phyloP scores from a whole-genome alignment of 176 grass and related monocot species.

The Themeda triandra region DNA sequence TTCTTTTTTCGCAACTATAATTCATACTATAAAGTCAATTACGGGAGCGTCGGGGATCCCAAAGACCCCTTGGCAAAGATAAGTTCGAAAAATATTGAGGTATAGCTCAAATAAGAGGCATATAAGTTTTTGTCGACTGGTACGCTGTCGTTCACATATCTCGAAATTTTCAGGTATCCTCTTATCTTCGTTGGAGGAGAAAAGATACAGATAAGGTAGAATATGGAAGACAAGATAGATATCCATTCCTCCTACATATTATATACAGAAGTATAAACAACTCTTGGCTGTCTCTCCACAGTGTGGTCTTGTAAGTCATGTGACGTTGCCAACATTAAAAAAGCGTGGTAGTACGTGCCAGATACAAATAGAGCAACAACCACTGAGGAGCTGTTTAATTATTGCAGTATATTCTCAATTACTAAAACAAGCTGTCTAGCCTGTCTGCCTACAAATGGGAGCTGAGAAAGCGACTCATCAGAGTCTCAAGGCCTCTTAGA shows the following conservation, averaged over 20 bases:
- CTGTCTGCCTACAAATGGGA: no score
- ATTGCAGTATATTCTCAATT: no score
- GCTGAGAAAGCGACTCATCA: no score
- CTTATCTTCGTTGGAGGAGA: neutral
- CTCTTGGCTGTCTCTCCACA: neutral
- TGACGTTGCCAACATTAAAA: neutral
- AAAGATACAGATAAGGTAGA: neutral
- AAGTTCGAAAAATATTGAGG: neutral
- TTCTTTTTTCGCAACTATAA: no score
- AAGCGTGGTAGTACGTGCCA: no score
- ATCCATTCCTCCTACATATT: neutral
- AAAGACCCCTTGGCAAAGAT: no score
- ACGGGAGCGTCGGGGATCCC: no score
- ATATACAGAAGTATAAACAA: neutral
- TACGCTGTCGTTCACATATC: neutral
- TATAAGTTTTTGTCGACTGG: neutral
- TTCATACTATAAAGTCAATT: no score
- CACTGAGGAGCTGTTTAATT: neutral
- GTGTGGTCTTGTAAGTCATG: neutral
- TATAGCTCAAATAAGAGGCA: neutral
- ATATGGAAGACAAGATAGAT: neutral
- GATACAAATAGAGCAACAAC: neutral
- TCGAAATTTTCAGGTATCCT: neutral
- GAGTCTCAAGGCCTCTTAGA: no score
- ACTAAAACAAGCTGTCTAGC: no score